These are phyloP conservation scores for Mortierella alpina DNA, from an alignment of 192 early-diverging fungal genomes.

Conservation along the genomic window DNA sequence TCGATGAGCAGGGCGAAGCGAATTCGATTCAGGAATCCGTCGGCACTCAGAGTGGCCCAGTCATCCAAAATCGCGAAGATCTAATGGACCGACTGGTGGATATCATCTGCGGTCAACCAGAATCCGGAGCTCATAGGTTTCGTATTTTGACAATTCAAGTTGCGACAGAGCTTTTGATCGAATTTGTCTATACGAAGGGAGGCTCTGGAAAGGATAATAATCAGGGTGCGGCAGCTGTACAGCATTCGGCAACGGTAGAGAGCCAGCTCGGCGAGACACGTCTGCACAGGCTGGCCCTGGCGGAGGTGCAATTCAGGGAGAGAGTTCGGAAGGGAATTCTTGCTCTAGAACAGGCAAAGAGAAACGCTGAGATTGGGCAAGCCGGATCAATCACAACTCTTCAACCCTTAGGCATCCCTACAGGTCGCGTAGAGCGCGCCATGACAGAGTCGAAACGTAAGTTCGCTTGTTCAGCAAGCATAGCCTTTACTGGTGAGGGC, in stretches of 20 bases:
- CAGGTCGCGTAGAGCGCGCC: constrained; percentile 33
- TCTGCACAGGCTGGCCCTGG: constrained; percentile 31
- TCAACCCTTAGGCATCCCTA: constrained; percentile 23
- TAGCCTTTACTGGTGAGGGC: not conserved
- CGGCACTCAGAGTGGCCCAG: constrained; percentile 4
- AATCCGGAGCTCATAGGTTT: constrained; percentile 47
- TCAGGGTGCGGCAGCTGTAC: constrained; percentile 11
- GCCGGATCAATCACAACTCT: not conserved
- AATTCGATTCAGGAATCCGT: constrained; percentile 14
- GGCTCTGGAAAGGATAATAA: constrained; percentile 9
- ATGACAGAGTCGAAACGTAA: constrained; percentile 51
- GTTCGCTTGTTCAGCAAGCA: not conserved
- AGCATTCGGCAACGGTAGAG: constrained; percentile 13
- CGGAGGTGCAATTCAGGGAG: constrained; percentile 24
- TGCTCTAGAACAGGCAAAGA: constrained; percentile 27
- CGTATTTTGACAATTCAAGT: constrained; percentile 44
- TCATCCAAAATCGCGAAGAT: constrained; percentile 29
- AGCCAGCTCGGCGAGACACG: constrained; percentile 27
- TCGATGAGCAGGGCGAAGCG: constrained; percentile 4
- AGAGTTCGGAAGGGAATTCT: constrained; percentile 33
- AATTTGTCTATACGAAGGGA: constrained; percentile 53
- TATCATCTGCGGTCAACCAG: constrained; percentile 34
- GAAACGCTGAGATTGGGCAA: not conserved
- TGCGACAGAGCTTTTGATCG: constrained; percentile 53
- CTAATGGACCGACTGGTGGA: constrained; percentile 32